Evolutionary conservation across 2,329 filamentous ascomycete genomes (phyloP).

Genomic region (Trichoderma afroharzianum): DNA sequence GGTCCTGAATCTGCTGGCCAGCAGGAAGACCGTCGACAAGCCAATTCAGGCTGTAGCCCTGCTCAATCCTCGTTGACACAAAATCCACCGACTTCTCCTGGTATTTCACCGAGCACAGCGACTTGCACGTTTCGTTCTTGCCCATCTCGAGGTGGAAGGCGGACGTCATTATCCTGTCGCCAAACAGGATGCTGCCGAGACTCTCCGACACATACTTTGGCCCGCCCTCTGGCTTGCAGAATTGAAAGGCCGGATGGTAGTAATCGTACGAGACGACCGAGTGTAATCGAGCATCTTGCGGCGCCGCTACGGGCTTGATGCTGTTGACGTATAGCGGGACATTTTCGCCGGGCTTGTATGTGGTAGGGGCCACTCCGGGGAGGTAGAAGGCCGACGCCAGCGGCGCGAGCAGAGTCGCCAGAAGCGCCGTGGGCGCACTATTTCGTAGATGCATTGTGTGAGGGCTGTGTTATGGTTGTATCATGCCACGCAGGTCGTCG

Average conservation of each 20-base stretch:
- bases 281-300: constrained; percentile 74
- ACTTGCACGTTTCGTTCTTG: constrained; percentile 81
- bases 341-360: constrained; percentile 73
- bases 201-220: constrained; percentile 75
- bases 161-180: constrained; percentile 95
- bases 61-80: constrained; percentile 74
- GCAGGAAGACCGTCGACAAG: constrained; percentile 91
- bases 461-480: constrained; percentile 29
- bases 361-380: constrained; percentile 89
- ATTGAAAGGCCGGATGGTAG: constrained; percentile 83
- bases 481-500: constrained; percentile 26
- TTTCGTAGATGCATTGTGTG: constrained; percentile 44
- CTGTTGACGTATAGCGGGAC: constrained; percentile 92
- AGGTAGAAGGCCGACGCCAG: constrained; percentile 81
- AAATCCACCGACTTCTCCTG: constrained; percentile 67
- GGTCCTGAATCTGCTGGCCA: constrained; percentile 76
- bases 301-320: constrained; percentile 78
- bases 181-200: constrained; percentile 92
- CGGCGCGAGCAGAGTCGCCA: constrained; percentile 47
- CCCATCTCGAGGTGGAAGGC: constrained; percentile 87
- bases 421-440: constrained; percentile 47
- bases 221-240: constrained; percentile 76
- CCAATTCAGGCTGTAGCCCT: constrained; percentile 93
- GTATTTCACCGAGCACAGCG: constrained; percentile 66
- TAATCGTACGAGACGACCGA: constrained; percentile 97